Evolutionary conservation across 139 green algal species (phyloP).

Genomic region (Medakamo hakoo): DNA sequence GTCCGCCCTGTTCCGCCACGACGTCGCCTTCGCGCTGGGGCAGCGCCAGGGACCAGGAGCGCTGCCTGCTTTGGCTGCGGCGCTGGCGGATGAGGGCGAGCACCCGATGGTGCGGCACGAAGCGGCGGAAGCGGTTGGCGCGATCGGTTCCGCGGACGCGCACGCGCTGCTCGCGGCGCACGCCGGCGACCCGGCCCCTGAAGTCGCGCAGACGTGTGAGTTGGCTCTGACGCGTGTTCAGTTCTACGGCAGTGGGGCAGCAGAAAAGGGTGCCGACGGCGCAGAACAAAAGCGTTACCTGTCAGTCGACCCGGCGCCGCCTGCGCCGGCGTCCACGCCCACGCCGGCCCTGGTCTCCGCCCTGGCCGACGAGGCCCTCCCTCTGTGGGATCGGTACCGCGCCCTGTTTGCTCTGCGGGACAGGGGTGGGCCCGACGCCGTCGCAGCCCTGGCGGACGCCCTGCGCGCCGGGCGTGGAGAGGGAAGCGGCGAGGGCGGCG

Average conservation of each 20-base stretch:
- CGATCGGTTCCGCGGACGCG: conserved; percentile 57
- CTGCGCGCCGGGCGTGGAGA: too few species aligned
- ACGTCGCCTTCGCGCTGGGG: conserved; percentile 80
- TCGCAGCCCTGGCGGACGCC: conserved; percentile 45
- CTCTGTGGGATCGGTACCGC: conserved; percentile 78
- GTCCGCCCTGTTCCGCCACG: conserved; percentile 71
- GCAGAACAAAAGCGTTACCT: conserved; percentile 47
- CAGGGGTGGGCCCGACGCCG: conserved; percentile 51
- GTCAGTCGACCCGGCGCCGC: conserved; percentile 85
- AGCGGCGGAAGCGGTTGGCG: conserved; percentile 72
- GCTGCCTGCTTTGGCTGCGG: conserved; percentile 28
- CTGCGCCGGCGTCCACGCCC: conserved; percentile 36
- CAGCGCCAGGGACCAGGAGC: conserved; percentile 65
- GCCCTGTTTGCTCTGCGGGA: conserved; percentile 95
- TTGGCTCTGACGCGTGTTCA: conserved; percentile 81
- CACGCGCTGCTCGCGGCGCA: conserved; percentile 39
- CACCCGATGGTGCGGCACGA: conserved; percentile 83
- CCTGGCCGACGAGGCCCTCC: conserved; percentile 52
- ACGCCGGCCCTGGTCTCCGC: conserved; percentile 28
- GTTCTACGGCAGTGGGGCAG: conserved; percentile 9
- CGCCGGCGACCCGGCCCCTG: conserved; percentile 22
- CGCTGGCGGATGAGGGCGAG: conserved; percentile 41
- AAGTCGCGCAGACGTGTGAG: conserved; percentile 91
- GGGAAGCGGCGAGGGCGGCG: too few species aligned
- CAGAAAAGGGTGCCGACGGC: background rate